Percentiles rank a stretch among this genome's conserved stretches.
These are phyloP conservation scores for Bruguiera sexangula DNA, from an alignment of 345 rosid genomes.

Conservation along the genomic window DNA sequence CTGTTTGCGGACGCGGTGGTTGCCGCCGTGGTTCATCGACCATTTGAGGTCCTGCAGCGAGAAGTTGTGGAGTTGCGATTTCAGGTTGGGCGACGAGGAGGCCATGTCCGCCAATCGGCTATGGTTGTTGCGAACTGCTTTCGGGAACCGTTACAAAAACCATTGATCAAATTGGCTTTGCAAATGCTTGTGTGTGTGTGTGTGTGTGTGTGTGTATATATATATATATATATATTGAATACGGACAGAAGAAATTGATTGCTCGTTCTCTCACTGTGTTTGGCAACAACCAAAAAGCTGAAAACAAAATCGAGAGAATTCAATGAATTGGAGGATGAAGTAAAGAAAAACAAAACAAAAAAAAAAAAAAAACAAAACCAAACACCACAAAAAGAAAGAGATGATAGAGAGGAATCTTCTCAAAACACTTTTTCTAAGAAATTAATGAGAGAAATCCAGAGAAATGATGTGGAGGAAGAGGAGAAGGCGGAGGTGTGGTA, in stretches of 20 bases:
- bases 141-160: constrained; percentile 1
- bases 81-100: constrained; percentile 41
- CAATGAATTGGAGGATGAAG: not conserved
- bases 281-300: not conserved
- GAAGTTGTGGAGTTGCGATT: constrained; percentile 61
- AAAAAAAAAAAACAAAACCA: too few species aligned
- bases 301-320: not conserved
- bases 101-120: constrained; percentile 15
- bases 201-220: too few species aligned
- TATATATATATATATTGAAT: too few species aligned
- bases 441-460: not conserved
- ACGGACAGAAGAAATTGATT: too few species aligned
- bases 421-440: not conserved
- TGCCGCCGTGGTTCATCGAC: constrained; percentile 42
- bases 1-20: constrained; percentile 42
- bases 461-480: not conserved
- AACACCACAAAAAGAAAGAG: too few species aligned
- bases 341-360: too few species aligned
- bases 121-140: not conserved
- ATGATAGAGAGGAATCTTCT: not conserved
- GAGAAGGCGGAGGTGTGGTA: not conserved
- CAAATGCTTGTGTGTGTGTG: too few species aligned
- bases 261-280: not conserved
- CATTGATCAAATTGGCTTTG: constrained; percentile 4
- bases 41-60: constrained; percentile 56